Conservation (phyloP, 345 rosid species). For the Hevea brasiliensis region DNA sequence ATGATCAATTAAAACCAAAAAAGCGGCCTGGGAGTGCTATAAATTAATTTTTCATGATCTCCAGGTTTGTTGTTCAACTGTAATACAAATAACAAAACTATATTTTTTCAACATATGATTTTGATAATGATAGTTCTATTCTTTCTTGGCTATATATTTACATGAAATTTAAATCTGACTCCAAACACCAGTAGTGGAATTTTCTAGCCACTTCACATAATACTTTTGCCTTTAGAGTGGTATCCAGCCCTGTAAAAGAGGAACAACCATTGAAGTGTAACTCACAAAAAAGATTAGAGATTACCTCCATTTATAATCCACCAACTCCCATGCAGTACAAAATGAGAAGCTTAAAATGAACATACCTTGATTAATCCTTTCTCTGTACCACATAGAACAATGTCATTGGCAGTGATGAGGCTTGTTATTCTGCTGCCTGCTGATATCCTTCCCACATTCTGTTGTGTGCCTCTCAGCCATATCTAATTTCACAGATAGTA, state of each 20-base stretch:
- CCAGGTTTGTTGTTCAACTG: background rate
- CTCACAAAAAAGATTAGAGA: too few relatives aligned
- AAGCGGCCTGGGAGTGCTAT: too few relatives aligned
- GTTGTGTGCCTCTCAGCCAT: slow-evolving; percentile 79
- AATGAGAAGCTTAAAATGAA: background rate
- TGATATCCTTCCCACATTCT: slow-evolving; percentile 84
- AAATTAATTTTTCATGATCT: background rate
- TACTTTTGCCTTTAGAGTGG: slow-evolving; percentile 43
- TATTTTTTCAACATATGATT: background rate
- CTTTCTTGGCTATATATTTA: background rate
- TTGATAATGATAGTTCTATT: background rate
- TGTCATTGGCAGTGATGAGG: slow-evolving; percentile 74
- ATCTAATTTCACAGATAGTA: slow-evolving; percentile 41
- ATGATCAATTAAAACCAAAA: too few relatives aligned
- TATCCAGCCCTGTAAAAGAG: slow-evolving; percentile 73
- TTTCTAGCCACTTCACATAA: background rate
- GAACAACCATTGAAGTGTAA: background rate
- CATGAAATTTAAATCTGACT: background rate
- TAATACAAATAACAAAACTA: background rate
- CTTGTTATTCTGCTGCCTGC: slow-evolving; percentile 91
- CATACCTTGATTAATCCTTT: slow-evolving; percentile 79
- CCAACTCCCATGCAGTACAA: too few relatives aligned
- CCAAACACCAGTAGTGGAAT: background rate
- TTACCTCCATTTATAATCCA: too few relatives aligned
- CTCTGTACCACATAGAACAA: slow-evolving; percentile 80